phyloP scores from a whole-genome alignment of 345 rosid species.

The Acer negundo region DNA sequence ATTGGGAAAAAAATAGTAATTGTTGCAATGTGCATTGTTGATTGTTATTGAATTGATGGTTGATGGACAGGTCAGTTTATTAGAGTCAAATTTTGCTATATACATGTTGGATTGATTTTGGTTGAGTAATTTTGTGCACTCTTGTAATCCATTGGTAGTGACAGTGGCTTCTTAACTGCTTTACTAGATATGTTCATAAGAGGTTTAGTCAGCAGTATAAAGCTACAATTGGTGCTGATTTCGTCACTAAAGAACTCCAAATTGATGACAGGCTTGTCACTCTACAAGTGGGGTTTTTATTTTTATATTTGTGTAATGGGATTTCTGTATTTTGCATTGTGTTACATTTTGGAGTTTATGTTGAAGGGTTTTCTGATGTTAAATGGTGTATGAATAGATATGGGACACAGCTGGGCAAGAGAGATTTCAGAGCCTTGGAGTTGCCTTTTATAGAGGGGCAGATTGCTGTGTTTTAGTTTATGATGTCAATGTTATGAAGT shows the following conservation, averaged over 20 bases:
- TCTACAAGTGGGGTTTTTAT: constrained; percentile 57
- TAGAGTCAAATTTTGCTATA: background rate
- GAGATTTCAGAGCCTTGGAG: constrained; percentile 95
- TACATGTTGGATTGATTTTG: background rate
- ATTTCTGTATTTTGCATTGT: background rate
- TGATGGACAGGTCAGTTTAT: background rate
- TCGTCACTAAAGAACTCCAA: constrained; percentile 94
- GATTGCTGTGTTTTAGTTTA: constrained; percentile 94
- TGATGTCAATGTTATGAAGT: constrained; percentile 86
- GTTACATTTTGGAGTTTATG: background rate
- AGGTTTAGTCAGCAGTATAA: constrained; percentile 96
- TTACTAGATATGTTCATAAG: constrained; percentile 70
- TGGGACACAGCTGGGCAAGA: constrained; percentile 99
- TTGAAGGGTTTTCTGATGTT: background rate
- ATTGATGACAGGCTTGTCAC: constrained; percentile 94
- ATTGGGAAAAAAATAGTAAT: no score
- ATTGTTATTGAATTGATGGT: background rate
- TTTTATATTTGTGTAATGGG: constrained; percentile 4
- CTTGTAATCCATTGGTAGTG: background rate
- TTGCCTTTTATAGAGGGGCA: constrained; percentile 96
- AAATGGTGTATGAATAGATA: constrained; percentile 48
- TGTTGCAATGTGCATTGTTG: background rate
- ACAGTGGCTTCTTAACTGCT: constrained; percentile 27
- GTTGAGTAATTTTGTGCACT: background rate
- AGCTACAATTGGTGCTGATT: constrained; percentile 98